Evolutionary conservation across 805 yeast genomes (phyloP).

Genomic region (Crinitomyces ghanaensis): DNA sequence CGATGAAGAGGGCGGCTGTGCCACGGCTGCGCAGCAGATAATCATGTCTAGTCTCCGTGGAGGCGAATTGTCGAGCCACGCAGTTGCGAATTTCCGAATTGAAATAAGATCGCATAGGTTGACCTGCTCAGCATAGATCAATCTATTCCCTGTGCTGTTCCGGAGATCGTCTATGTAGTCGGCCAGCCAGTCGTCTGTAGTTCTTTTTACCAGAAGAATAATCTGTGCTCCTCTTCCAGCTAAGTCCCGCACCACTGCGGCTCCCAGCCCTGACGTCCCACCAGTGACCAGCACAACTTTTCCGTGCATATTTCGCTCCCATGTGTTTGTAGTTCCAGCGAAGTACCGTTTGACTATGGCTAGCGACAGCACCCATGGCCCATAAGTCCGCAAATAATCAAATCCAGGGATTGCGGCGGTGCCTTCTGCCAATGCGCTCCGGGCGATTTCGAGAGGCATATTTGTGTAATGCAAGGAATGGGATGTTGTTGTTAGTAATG

Average conservation of each 20-base stretch:
- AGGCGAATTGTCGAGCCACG: slow-evolving; percentile 84
- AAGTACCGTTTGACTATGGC: slow-evolving; percentile 57
- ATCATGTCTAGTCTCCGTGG: slow-evolving; percentile 88
- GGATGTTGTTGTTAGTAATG: too few relatives aligned
- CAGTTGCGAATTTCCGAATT: slow-evolving; percentile 82
- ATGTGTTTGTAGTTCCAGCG: slow-evolving; percentile 70
- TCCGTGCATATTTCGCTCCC: slow-evolving; percentile 92
- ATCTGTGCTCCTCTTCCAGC: slow-evolving; percentile 82
- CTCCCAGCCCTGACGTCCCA: slow-evolving; percentile 91
- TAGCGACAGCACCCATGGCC: slow-evolving; percentile 40
- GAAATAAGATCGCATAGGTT: slow-evolving; percentile 65
- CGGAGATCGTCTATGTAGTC: slow-evolving; percentile 76
- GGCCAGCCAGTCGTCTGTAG: slow-evolving; percentile 59
- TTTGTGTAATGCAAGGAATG: slow-evolving; percentile 1
- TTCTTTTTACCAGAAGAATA: slow-evolving; percentile 54
- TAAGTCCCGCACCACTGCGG: slow-evolving; percentile 57
- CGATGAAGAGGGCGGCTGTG: slow-evolving; percentile 55
- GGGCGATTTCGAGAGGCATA: slow-evolving; percentile 81
- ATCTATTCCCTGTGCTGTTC: slow-evolving; percentile 50
- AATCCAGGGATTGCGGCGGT: slow-evolving; percentile 67
- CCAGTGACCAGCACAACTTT: slow-evolving; percentile 56
- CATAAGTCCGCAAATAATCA: slow-evolving; percentile 42
- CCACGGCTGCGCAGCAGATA: slow-evolving; percentile 76
- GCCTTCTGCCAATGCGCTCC: slow-evolving; percentile 61
- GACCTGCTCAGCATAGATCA: slow-evolving; percentile 86